Conservation (phyloP, 2,329 filamentous ascomycete genomes). For the Dactylellina parvicollis region DNA sequence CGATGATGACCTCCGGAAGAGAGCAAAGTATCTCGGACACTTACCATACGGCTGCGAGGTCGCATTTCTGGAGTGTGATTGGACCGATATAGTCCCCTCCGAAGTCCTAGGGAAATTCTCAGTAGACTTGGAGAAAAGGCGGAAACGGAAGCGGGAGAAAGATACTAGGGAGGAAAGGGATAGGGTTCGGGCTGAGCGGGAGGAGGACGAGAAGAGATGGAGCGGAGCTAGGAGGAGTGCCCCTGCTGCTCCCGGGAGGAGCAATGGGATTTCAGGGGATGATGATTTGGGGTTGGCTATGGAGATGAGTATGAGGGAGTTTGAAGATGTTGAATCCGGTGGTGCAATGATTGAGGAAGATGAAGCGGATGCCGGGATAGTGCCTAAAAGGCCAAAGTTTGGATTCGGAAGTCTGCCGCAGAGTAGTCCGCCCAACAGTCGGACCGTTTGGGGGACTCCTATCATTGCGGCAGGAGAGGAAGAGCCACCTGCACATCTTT, state of each 20-base stretch:
- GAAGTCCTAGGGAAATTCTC: conserved; percentile 79
- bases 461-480: conserved; percentile 71
- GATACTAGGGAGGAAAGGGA: conserved; percentile 87
- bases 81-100: conserved; percentile 84
- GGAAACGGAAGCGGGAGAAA: conserved; percentile 83
- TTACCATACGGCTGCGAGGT: conserved; percentile 91
- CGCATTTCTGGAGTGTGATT: conserved; percentile 90
- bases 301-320: conserved; percentile 60
- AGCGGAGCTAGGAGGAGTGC: conserved; percentile 72
- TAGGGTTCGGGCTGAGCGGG: conserved; percentile 79
- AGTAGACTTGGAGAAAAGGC: conserved; percentile 78
- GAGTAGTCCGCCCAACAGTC: conserved; percentile 78
- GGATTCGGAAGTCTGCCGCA: conserved; percentile 78
- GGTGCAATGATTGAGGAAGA: conserved; percentile 62
- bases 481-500: conserved; percentile 58
- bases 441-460: conserved; percentile 93
- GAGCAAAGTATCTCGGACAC: conserved; percentile 86
- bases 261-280: background rate
- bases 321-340: conserved; percentile 67
- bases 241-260: conserved; percentile 60
- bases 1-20: conserved; percentile 82
- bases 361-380: background rate
- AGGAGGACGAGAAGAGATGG: conserved; percentile 76
- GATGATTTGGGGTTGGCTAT: conserved; percentile 54
- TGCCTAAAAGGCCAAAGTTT: conserved; percentile 61